Conservation (phyloP, 495 filamentous ascomycete species). For the Penicillium maclennaniae region DNA sequence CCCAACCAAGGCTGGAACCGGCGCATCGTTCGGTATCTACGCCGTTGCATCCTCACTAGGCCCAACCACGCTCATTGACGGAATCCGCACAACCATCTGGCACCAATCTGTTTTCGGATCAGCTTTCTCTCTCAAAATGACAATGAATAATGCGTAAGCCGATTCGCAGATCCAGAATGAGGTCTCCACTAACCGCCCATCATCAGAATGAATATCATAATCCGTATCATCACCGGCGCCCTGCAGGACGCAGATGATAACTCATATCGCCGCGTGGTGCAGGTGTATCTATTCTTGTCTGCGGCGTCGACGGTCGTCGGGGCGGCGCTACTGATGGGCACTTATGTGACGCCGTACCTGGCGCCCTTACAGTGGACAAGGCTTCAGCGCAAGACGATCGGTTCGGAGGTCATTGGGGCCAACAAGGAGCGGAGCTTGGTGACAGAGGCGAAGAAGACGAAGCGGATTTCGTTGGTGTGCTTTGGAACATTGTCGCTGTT, state of each 20-base stretch:
- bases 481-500: slow-evolving; percentile 29
- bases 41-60: slow-evolving; percentile 39
- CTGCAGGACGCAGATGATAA: slow-evolving; percentile 42
- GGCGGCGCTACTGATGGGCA: slow-evolving; percentile 25
- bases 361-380: slow-evolving; percentile 42
- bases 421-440: slow-evolving; percentile 27
- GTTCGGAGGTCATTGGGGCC: slow-evolving; percentile 25
- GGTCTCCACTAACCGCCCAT: slow-evolving; percentile 1
- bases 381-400: slow-evolving; percentile 31
- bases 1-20: slow-evolving; percentile 30
- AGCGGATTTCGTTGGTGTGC: slow-evolving; percentile 25
- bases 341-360: slow-evolving; percentile 20
- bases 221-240: slow-evolving; percentile 41
- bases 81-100: slow-evolving; percentile 42
- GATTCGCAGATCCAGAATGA: background rate
- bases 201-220: slow-evolving; percentile 41
- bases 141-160: slow-evolving; percentile 43
- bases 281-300: slow-evolving; percentile 40
- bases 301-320: slow-evolving; percentile 30
- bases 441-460: slow-evolving; percentile 16
- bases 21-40: slow-evolving; percentile 42
- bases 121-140: slow-evolving; percentile 41
- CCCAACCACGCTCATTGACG: slow-evolving; percentile 41
- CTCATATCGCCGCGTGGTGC: slow-evolving; percentile 36
- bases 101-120: slow-evolving; percentile 44